phyloP scores from a whole-genome alignment of 1,284 basidiomycete species.

The Veloporphyrellus conicus region DNA sequence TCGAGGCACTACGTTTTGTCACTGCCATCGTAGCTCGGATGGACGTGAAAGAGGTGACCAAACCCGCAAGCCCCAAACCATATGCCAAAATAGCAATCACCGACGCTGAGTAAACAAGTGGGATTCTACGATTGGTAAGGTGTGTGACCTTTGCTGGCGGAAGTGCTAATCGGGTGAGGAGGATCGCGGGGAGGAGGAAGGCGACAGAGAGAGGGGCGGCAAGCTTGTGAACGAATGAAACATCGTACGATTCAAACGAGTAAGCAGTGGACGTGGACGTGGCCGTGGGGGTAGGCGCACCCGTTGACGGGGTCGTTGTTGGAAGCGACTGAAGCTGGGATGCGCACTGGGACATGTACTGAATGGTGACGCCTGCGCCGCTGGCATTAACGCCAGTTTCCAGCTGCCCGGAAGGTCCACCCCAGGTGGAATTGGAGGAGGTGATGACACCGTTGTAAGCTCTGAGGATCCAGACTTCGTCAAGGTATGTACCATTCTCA shows the following conservation, averaged over 20 bases:
- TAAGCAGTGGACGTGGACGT: constrained; percentile 23
- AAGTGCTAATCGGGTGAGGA: constrained; percentile 52
- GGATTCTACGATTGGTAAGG: constrained; percentile 23
- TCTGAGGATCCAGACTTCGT: constrained; percentile 72
- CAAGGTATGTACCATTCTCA: constrained; percentile 57
- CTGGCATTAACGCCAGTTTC: constrained; percentile 57
- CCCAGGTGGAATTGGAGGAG: constrained; percentile 55
- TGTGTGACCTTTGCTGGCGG: constrained; percentile 35
- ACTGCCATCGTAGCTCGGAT: constrained; percentile 32
- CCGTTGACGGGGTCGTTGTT: constrained; percentile 23
- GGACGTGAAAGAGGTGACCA: constrained; percentile 60
- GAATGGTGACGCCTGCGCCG: constrained; percentile 61
- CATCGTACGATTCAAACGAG: constrained; percentile 40
- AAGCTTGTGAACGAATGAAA: constrained; percentile 60
- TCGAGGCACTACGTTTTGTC: constrained; percentile 34
- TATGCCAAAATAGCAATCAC: constrained; percentile 50
- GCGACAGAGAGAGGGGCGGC: constrained; percentile 61
- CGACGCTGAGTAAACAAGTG: constrained; percentile 37
- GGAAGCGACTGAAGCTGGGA: constrained; percentile 31
- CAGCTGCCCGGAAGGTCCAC: constrained; percentile 58
- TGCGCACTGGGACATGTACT: constrained; percentile 60
- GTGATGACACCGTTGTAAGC: constrained; percentile 59
- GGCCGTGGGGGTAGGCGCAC: constrained; percentile 22
- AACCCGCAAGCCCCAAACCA: constrained; percentile 56
- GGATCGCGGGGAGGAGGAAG: constrained; percentile 49